Evolutionary conservation across 2,329 filamentous ascomycete species (phyloP), one percentile per base, ranked within the genome.

Genomic region (Colletotrichum navitas): DNA sequence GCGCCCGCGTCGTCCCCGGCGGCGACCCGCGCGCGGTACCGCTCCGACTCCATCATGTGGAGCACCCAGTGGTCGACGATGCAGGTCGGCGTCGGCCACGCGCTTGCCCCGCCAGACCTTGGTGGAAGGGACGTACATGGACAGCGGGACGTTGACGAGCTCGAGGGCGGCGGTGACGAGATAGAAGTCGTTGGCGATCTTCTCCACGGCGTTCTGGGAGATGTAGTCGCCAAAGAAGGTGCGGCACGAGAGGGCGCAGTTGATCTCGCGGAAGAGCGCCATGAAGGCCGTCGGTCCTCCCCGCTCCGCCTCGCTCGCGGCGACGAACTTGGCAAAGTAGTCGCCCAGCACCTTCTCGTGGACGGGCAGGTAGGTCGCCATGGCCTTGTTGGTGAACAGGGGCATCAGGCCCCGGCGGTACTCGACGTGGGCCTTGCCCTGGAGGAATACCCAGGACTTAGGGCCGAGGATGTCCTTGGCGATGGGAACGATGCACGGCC

Each of bases 171-270:
- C 92, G 5, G 93, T 95, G 76, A 93, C 92, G 71, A 90, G 85
- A 80, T 94, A 94, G 80, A 93, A 95, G 80, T 95, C 92, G 77
- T 94, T 90, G 24, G 92, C 91, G 69, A 95, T 93, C 79, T 87
- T 91, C 83, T 93, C 91, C 68, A 95, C 88, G 5, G 89, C 87
- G 71, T 90, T 88, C 54, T 93, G 88, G 11, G 89, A 89, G 80
- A 94, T 93, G 83, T 94, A 94, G 81, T 94, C 88, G 32, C 93
- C 93, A 58, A 94, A 92, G 77, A 95, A 95, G 11, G 93, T 94
- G 59, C 92, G 88, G 83, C 92, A 93, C 10, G 92, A 94, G 2
- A 94, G 83, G 5, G 93, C 93, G 77, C 91, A 93, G 85, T 94
- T 93, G 78, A 95, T 87, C 80, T 94, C 92, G 74, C 93, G 89